These are phyloP conservation scores for Piper betle DNA, from an alignment of 164 flowering plant species.

Conservation along the genomic window DNA sequence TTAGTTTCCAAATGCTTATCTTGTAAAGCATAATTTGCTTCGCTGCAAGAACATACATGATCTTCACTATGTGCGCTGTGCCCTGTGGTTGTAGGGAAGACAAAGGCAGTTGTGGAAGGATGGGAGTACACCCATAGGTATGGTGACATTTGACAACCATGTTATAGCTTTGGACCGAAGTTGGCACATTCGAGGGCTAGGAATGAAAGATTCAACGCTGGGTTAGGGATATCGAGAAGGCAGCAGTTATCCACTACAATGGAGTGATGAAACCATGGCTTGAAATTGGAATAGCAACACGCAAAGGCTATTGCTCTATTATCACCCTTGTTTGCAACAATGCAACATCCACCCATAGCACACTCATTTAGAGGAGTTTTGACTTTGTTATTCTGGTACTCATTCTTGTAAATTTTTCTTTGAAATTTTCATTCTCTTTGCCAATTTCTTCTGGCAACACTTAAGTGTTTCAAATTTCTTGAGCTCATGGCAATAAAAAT, in stretches of 20 bases:
- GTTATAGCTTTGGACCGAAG: slow-evolving; percentile 44
- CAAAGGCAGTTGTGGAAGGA: slow-evolving; percentile 46
- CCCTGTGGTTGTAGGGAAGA: slow-evolving; percentile 38
- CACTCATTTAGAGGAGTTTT: not conserved
- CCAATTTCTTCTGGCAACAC: not conserved
- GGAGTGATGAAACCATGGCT: slow-evolving; percentile 94
- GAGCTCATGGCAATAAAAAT: not conserved
- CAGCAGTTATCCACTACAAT: slow-evolving; percentile 79
- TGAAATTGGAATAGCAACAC: slow-evolving; percentile 54
- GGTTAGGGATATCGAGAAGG: slow-evolving; percentile 35
- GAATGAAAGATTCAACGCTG: slow-evolving; percentile 36
- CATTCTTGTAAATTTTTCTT: not conserved
- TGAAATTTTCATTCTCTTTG: not conserved
- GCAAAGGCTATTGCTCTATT: slow-evolving; percentile 60
- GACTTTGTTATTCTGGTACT: not conserved
- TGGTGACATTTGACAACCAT: slow-evolving; percentile 62
- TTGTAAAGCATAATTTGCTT: not conserved
- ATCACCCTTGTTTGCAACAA: slow-evolving; percentile 62
- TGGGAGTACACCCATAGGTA: slow-evolving; percentile 76
- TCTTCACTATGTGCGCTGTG: not conserved
- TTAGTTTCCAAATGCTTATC: not conserved
- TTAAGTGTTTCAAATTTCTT: not conserved
- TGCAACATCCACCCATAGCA: slow-evolving; percentile 68
- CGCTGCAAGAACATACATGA: not conserved
- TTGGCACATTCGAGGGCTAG: slow-evolving; percentile 86